phyloP scores from a whole-genome alignment of 164 flowering plant genomes.

The Amborella trichopoda region DNA sequence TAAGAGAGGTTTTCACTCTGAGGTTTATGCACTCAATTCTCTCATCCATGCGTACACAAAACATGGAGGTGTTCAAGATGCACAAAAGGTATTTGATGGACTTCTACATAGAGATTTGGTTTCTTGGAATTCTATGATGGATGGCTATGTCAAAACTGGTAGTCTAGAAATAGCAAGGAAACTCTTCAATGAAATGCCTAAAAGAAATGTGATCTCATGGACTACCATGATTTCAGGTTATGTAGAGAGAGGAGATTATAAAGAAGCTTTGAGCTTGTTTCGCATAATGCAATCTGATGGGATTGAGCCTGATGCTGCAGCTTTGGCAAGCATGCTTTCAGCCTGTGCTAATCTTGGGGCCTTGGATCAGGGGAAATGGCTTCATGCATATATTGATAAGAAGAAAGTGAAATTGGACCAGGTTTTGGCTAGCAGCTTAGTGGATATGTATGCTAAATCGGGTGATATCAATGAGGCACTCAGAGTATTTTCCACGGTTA shows the following conservation, averaged over 20 bases:
- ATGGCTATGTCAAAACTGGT: conserved; percentile 24
- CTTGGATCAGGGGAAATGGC: conserved; percentile 80
- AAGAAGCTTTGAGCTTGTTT: conserved; percentile 58
- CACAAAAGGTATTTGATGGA: conserved; percentile 21
- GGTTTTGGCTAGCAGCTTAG: conserved; percentile 60
- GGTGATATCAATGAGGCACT: conserved; percentile 55
- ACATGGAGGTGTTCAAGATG: conserved; percentile 13
- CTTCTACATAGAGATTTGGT: conserved; percentile 20
- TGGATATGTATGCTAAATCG: conserved; percentile 84
- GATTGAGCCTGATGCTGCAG: conserved; percentile 48
- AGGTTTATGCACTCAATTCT: conserved; percentile 24
- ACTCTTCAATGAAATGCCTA: conserved; percentile 24
- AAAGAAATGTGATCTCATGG: conserved; percentile 27
- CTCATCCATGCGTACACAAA: conserved; percentile 26
- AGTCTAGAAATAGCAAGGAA: conserved; percentile 16
- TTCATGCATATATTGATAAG: conserved; percentile 46
- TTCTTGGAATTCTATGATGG: conserved; percentile 39
- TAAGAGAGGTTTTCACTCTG: conserved; percentile 22
- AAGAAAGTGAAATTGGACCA: conserved; percentile 32
- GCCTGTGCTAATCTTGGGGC: conserved; percentile 76
- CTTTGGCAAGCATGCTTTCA: conserved; percentile 53
- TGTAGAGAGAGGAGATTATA: conserved; percentile 14
- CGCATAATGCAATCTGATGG: conserved; percentile 44
- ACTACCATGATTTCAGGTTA: conserved; percentile 26
- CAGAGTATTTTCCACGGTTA: conserved; percentile 35